phyloP scores from a whole-genome alignment of 768 basidiomycete genomes.

The Rhodotorula graminis region DNA sequence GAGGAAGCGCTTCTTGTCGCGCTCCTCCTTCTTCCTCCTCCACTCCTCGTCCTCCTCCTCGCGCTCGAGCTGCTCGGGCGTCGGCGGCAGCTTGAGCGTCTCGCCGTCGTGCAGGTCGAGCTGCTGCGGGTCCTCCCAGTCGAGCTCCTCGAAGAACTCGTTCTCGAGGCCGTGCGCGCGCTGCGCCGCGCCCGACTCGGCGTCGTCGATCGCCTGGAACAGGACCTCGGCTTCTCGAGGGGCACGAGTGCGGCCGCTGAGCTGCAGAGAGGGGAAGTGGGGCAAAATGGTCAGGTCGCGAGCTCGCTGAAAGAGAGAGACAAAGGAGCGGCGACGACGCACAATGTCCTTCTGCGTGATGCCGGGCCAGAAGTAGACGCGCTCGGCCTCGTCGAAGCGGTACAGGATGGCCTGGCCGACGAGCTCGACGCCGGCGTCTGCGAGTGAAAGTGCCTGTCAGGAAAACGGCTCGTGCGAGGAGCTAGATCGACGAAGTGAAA shows the following conservation, averaged over 20 bases:
- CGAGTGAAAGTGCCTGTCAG: too few species aligned
- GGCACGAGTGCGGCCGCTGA: slow-evolving; percentile 9
- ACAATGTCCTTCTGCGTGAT: slow-evolving; percentile 20
- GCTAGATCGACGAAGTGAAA: too few species aligned
- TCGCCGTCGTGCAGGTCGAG: slow-evolving; percentile 40
- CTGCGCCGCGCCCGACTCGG: slow-evolving; percentile 26
- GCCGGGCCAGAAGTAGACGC: slow-evolving; percentile 20
- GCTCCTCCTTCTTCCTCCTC: slow-evolving; percentile 5
- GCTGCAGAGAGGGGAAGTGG: neutral
- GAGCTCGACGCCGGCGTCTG: slow-evolving; percentile 41
- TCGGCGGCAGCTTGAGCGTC: slow-evolving; percentile 43
- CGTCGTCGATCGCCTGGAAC: slow-evolving; percentile 21
- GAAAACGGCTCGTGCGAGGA: too few species aligned
- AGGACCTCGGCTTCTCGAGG: slow-evolving; percentile 27
- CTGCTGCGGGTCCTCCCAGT: slow-evolving; percentile 18
- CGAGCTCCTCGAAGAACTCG: slow-evolving; percentile 27
- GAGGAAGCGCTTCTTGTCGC: slow-evolving; percentile 14
- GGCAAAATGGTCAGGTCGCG: neutral
- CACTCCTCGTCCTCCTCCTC: slow-evolving; percentile 36
- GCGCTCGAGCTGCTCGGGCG: slow-evolving; percentile 38
- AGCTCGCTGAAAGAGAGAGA: neutral
- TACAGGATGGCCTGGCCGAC: slow-evolving; percentile 33
- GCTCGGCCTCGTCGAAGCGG: slow-evolving; percentile 34
- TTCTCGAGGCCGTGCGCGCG: slow-evolving; percentile 18
- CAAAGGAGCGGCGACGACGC: neutral